phyloP scores from a whole-genome alignment of 179 eudicot genomes.

The Corrigiola litoralis region DNA sequence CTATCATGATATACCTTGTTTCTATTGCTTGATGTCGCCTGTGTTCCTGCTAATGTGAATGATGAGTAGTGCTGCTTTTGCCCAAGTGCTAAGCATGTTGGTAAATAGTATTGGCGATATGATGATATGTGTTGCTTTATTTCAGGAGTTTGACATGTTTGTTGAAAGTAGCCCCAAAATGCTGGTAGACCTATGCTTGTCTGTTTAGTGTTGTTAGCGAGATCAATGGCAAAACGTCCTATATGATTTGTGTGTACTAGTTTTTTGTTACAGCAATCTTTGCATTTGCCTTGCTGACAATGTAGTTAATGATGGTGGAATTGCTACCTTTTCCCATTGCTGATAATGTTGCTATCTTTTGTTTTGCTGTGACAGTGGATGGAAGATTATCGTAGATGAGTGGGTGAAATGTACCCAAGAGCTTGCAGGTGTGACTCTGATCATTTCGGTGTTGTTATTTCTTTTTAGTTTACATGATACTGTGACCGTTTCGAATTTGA shows the following conservation, averaged over 20 bases:
- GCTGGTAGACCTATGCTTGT: neutral
- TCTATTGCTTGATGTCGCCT: neutral
- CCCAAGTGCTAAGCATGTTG: neutral
- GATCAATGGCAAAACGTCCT: neutral
- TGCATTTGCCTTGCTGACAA: neutral
- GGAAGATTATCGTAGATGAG: constrained; percentile 79
- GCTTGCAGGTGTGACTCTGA: constrained; percentile 36
- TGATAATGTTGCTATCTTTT: constrained; percentile 3
- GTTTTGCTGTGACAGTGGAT: constrained; percentile 42
- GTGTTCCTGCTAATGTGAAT: neutral
- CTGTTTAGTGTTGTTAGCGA: neutral
- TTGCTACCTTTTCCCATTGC: neutral
- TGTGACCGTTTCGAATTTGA: neutral
- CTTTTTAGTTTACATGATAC: neutral
- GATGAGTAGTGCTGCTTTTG: constrained; percentile 2
- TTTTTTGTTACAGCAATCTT: neutral
- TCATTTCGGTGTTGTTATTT: neutral
- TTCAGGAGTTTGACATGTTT: neutral
- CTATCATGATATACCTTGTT: neutral
- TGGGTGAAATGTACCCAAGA: constrained; percentile 63
- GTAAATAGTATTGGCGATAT: constrained; percentile 4
- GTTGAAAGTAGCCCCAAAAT: neutral
- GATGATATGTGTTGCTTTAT: constrained; percentile 6
- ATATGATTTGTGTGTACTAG: no score
- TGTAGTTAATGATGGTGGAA: neutral